These are phyloP conservation scores for Escovopsis sp. DNA, from an alignment of 2,329 filamentous ascomycete species.

Conservation along the genomic window DNA sequence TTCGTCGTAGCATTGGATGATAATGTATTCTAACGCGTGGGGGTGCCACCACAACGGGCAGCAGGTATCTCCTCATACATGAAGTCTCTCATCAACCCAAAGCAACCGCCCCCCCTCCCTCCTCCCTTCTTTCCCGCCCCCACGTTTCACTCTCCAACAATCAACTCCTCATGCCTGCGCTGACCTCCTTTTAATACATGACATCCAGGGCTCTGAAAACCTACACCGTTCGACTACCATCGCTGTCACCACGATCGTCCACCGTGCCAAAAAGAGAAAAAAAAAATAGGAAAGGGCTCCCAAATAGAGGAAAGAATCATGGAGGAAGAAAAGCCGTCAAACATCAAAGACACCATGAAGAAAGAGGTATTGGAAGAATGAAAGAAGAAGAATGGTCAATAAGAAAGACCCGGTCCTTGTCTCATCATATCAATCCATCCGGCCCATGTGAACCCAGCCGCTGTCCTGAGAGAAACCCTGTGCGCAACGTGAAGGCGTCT, in stretches of 20 bases:
- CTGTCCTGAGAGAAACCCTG: constrained; percentile 2
- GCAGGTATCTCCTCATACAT: neutral
- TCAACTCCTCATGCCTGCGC: neutral
- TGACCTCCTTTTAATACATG: constrained; percentile 1
- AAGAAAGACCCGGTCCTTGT: too few relatives aligned
- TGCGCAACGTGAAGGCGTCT: constrained; percentile 1
- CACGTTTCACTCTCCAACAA: too few relatives aligned
- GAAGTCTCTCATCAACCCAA: neutral
- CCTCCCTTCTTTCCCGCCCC: too few relatives aligned
- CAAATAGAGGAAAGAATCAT: too few relatives aligned
- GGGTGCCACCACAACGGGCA: neutral
- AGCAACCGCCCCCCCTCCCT: neutral
- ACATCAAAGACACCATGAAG: too few relatives aligned
- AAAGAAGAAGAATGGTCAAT: too few relatives aligned
- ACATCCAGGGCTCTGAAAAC: neutral
- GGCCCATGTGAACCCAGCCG: neutral
- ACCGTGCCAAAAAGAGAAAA: neutral
- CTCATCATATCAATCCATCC: too few relatives aligned
- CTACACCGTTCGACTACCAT: too few relatives aligned
- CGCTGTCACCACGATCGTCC: neutral
- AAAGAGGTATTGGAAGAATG: too few relatives aligned
- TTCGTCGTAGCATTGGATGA: neutral
- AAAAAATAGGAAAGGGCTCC: too few relatives aligned
- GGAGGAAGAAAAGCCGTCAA: too few relatives aligned
- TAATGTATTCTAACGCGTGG: neutral